A percentile compares a stretch with the other conserved stretches of the same genome.
Evolutionary conservation across 2,329 filamentous ascomycete genomes (phyloP).

Genomic region (Fusarium albidum): DNA sequence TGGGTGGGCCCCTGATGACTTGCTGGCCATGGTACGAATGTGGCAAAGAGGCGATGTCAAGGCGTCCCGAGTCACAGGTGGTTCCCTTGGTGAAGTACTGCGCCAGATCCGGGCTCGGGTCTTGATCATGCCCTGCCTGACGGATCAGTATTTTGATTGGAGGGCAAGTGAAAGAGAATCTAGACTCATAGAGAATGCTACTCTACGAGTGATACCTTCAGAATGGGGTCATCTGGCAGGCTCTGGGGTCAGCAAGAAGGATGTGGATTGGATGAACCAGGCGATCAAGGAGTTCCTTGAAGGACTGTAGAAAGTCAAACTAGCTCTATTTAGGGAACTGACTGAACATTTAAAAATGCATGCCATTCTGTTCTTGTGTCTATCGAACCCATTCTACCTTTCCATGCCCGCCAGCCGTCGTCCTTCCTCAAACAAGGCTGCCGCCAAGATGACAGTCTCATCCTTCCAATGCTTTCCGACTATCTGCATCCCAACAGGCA

Average conservation of each 20-base stretch:
- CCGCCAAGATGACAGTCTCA: conserved; percentile 31
- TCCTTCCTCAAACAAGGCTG: conserved; percentile 38
- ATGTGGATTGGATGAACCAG: conserved; percentile 44
- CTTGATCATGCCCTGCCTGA: conserved; percentile 67
- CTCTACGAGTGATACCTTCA: conserved; percentile 44
- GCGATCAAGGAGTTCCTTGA: conserved; percentile 41
- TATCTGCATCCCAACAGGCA: conserved; percentile 44
- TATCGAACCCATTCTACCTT: not conserved
- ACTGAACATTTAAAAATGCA: no score
- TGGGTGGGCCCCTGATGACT: conserved; percentile 53
- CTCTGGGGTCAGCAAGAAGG: conserved; percentile 39
- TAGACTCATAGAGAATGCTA: conserved; percentile 37
- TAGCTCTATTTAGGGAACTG: no score
- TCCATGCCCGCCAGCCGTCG: not conserved
- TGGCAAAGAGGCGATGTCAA: conserved; percentile 54
- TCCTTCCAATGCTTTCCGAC: conserved; percentile 42
- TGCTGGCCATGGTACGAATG: conserved; percentile 52
- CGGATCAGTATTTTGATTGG: conserved; percentile 71
- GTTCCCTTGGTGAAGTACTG: conserved; percentile 60
- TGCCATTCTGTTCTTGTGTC: no score
- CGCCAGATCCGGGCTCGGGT: conserved; percentile 68
- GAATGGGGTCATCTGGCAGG: conserved; percentile 50
- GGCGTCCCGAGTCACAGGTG: conserved; percentile 16
- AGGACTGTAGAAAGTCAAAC: no score
- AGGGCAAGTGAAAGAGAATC: conserved; percentile 46